Conservation (phyloP, 164 flowering plant genomes). For the Vitis rotundifolia region DNA sequence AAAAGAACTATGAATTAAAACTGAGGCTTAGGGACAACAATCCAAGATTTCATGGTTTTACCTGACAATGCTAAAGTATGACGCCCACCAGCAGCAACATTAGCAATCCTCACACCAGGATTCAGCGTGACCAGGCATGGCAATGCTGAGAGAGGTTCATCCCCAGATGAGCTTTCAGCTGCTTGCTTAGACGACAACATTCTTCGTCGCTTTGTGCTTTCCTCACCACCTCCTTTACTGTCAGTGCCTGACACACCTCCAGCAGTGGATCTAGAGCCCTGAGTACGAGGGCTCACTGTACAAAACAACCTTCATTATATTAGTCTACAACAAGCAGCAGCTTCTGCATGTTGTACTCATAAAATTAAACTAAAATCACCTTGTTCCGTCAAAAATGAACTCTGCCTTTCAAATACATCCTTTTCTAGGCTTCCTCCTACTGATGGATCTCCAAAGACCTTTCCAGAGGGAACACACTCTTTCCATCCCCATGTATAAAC, state of each 20-base stretch:
- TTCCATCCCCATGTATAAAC: conserved; percentile 99
- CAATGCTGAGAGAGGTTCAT: conserved; percentile 74
- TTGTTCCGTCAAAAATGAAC: conserved; percentile 57
- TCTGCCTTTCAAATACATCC: conserved; percentile 52
- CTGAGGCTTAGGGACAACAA: not conserved
- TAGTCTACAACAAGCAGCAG: conserved; percentile 18
- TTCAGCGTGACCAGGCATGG: conserved; percentile 84
- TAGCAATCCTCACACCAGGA: conserved; percentile 75
- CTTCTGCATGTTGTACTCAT: not conserved
- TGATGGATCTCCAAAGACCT: conserved; percentile 62
- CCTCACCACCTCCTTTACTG: conserved; percentile 57
- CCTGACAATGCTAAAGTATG: conserved; percentile 95
- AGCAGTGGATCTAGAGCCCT: conserved; percentile 46
- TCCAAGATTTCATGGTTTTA: conserved; percentile 22
- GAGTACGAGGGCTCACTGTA: conserved; percentile 73
- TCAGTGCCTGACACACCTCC: conserved; percentile 47
- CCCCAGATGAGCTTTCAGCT: conserved; percentile 70
- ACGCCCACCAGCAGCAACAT: conserved; percentile 97
- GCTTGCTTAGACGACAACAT: conserved; percentile 67
- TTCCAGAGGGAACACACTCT: conserved; percentile 96
- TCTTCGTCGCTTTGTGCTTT: conserved; percentile 72
- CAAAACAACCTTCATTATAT: conserved; percentile 21
- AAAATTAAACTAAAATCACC: conserved; percentile 39
- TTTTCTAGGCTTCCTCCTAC: conserved; percentile 39
- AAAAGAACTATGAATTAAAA: not conserved